These are phyloP conservation scores for Saccharomyces hybrid DNA, from an alignment of 1,139 yeast genomes.

Conservation along the genomic window DNA sequence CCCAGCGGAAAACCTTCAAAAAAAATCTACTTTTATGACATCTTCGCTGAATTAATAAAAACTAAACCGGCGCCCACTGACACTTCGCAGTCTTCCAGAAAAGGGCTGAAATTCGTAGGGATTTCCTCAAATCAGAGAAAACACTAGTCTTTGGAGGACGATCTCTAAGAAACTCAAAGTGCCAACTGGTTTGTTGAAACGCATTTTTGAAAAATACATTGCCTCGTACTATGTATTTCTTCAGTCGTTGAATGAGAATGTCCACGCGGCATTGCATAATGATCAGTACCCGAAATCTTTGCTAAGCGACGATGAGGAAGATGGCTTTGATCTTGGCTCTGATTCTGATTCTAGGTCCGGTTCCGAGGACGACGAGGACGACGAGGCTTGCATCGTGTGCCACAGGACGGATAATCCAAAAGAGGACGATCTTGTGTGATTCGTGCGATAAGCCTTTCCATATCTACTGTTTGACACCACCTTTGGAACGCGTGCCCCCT, in stretches of 20 bases:
- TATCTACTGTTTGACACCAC: slow-evolving; percentile 52
- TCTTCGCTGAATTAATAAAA: slow-evolving; percentile 36
- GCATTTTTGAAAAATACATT: slow-evolving; percentile 36
- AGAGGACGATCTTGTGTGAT: slow-evolving; percentile 54
- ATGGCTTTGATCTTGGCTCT: slow-evolving; percentile 30
- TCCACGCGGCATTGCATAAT: slow-evolving; percentile 14
- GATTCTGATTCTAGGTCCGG: background rate
- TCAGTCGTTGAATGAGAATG: slow-evolving; percentile 16
- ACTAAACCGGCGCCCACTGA: slow-evolving; percentile 34
- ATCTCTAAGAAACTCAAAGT: background rate
- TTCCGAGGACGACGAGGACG: slow-evolving; percentile 22
- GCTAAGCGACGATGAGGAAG: slow-evolving; percentile 33
- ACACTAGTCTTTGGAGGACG: background rate
- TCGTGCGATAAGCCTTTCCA: slow-evolving; percentile 70
- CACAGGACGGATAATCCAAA: slow-evolving; percentile 43
- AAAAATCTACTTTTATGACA: slow-evolving; percentile 44
- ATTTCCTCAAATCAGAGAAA: background rate
- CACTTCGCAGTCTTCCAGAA: background rate
- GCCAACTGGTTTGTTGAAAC: slow-evolving; percentile 18
- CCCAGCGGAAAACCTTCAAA: background rate
- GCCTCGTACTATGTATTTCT: slow-evolving; percentile 43
- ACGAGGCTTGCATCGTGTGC: slow-evolving; percentile 50
- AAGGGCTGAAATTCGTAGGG: background rate
- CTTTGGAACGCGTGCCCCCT: slow-evolving; percentile 27
- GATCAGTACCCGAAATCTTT: slow-evolving; percentile 31